Conservation (phyloP, 1,284 basidiomycete species). For the Irpex sp. region DNA sequence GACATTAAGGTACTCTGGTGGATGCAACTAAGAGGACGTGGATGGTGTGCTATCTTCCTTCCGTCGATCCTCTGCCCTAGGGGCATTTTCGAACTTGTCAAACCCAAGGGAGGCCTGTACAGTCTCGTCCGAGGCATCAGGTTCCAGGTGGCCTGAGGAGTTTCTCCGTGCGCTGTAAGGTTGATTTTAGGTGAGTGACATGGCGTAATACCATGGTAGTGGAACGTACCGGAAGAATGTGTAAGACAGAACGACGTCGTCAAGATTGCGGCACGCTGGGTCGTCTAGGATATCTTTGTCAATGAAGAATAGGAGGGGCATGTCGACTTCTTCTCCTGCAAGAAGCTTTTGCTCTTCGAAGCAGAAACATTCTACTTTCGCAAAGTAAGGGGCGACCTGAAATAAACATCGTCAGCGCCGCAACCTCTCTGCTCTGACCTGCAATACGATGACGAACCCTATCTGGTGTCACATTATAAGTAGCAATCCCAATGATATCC, state of each 20-base stretch:
- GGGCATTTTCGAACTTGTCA: conserved; percentile 50
- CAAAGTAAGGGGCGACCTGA: conserved; percentile 97
- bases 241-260: conserved; percentile 93
- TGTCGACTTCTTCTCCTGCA: conserved; percentile 96
- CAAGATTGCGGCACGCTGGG: conserved; percentile 79
- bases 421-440: background rate
- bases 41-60: background rate
- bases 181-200: conserved; percentile 4
- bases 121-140: conserved; percentile 77
- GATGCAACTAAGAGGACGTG: background rate
- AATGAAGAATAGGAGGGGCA: conserved; percentile 98
- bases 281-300: conserved; percentile 96
- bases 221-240: conserved; percentile 88
- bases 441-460: conserved; percentile 52
- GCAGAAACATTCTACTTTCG: conserved; percentile 99
- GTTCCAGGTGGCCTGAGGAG: conserved; percentile 76
- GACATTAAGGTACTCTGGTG: background rate
- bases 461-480: conserved; percentile 95
- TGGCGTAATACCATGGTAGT: background rate
- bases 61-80: conserved; percentile 27
- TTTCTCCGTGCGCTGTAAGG: conserved; percentile 74
- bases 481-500: conserved; percentile 98
- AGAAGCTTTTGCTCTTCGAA: conserved; percentile 98
- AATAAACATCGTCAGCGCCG: background rate
- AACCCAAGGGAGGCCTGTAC: conserved; percentile 79